Base-by-base conservation (phyloP, 805 yeast species). In the Candida nitratophila region DNA sequence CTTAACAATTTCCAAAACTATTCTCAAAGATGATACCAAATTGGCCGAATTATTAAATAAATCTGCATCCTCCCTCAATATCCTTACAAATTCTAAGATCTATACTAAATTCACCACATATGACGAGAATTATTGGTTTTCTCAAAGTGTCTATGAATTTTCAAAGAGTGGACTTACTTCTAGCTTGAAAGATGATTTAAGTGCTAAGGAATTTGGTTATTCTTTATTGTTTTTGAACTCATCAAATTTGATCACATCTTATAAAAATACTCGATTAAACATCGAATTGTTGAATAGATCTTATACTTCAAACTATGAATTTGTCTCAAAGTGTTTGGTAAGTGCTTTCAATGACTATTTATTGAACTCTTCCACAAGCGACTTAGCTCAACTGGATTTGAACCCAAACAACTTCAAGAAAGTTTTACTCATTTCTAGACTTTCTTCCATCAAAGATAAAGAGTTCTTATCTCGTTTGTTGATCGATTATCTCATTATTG, bases 61-160 rank as follows among this genome's bases (percentile, higher is more conserved):
- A 26, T 61, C 73, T 1, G 54, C 76, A 8, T 39, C 47, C 0
- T 59, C 68, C 39, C 45, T 58, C 16, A 70, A 65, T 10, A 61
- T 80, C 29, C 52, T 79, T 40, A 52, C 70, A 4, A 74, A 65
- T 47, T 51, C 69, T 12, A 76, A 75, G 46, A 70, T 80, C 4
- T 71, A 70, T 49, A 61, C 75, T 16, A 83, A 83, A 50, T 60
- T 81, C 32, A 36, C 61, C 0, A 50, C 72, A 2, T 62, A 57
- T 1, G 65, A 59, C 7, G 85, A 80, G 47, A 73, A 68, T 39
- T 44, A 50, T 10, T 81, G 86, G 87, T 75, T 70, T 48, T 17
- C 37, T 19, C 24, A 34, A 3, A 10, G 22, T 4, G 30, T 27
- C 39, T 39, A 19, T 5, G 37, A 21, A 37, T 44, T 1, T 39